phyloP scores from a whole-genome alignment of 192 early-diverging fungal species.

The Backusella morwellensis region DNA sequence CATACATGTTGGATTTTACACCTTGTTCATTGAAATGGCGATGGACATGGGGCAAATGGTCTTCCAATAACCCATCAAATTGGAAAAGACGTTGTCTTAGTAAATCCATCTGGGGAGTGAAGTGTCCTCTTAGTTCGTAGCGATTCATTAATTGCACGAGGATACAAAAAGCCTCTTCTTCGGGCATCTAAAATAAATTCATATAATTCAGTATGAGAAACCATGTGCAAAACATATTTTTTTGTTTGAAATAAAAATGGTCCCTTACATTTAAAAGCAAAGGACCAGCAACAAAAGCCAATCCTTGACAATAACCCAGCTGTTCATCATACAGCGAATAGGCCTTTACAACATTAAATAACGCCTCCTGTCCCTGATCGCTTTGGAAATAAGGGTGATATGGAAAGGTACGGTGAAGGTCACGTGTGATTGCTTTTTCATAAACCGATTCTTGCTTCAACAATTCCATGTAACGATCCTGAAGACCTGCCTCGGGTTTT shows the following conservation, averaged over 20 bases:
- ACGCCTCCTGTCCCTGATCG: slow-evolving; percentile 72
- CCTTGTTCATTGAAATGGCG: slow-evolving; percentile 82
- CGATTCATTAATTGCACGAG: slow-evolving; percentile 86
- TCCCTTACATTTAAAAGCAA: slow-evolving; percentile 78
- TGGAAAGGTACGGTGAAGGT: slow-evolving; percentile 92
- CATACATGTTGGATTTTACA: slow-evolving; percentile 89
- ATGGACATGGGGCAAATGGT: slow-evolving; percentile 74
- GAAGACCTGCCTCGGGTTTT: slow-evolving; percentile 73
- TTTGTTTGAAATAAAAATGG: not conserved
- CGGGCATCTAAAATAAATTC: slow-evolving; percentile 73
- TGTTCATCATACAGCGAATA: slow-evolving; percentile 91
- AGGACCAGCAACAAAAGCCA: slow-evolving; percentile 90
- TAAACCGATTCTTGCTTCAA: slow-evolving; percentile 61
- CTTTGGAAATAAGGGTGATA: slow-evolving; percentile 83
- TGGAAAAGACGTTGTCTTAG: slow-evolving; percentile 86
- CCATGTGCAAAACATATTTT: not conserved
- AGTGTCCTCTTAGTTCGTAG: slow-evolving; percentile 89
- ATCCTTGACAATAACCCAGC: slow-evolving; percentile 97
- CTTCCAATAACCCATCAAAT: slow-evolving; percentile 84
- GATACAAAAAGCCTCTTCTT: slow-evolving; percentile 94
- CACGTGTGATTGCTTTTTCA: slow-evolving; percentile 91
- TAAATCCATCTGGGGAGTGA: slow-evolving; percentile 84
- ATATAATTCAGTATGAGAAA: not conserved
- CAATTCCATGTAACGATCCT: slow-evolving; percentile 71
- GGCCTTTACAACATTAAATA: slow-evolving; percentile 92